A percentile compares a stretch with the other conserved stretches of the same genome.
Conservation (phyloP, 352 stramenopile species). For the Phytopythium oedochilum region DNA sequence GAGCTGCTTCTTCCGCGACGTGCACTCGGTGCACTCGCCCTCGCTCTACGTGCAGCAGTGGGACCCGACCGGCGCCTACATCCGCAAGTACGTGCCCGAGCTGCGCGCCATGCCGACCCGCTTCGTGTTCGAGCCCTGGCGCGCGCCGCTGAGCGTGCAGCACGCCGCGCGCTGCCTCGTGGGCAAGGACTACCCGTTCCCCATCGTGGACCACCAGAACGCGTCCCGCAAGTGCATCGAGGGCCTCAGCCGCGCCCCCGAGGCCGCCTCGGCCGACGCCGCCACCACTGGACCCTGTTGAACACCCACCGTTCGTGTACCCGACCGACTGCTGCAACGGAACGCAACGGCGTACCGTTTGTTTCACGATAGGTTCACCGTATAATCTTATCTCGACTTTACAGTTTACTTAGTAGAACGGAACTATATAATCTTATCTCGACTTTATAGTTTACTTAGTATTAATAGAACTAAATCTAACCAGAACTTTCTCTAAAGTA, state of each 20-base stretch:
- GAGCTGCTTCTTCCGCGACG: slow-evolving; percentile 95
- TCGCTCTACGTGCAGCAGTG: slow-evolving; percentile 92
- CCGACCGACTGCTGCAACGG: too few relatives aligned
- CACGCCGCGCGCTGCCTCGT: slow-evolving; percentile 81
- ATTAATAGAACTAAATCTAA: too few relatives aligned
- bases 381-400: too few relatives aligned
- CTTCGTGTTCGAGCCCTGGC: slow-evolving; percentile 98
- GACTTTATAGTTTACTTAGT: too few relatives aligned
- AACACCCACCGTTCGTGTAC: too few relatives aligned
- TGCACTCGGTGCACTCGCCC: slow-evolving; percentile 93
- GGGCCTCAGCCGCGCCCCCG: slow-evolving; percentile 71
- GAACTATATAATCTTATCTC: too few relatives aligned
- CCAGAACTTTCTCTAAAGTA: too few relatives aligned
- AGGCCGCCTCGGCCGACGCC: background rate
- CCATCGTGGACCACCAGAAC: slow-evolving; percentile 91
- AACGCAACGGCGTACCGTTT: too few relatives aligned
- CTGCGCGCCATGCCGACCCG: slow-evolving; percentile 90
- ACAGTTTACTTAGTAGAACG: too few relatives aligned
- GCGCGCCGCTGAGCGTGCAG: slow-evolving; percentile 86
- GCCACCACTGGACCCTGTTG: too few relatives aligned
- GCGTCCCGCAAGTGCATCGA: slow-evolving; percentile 90
- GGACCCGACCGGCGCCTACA: slow-evolving; percentile 88
- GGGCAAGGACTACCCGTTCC: slow-evolving; percentile 93
- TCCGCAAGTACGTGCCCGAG: slow-evolving; percentile 89
- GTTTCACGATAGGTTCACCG: too few relatives aligned